phyloP scores from a whole-genome alignment of 2,329 filamentous ascomycete genomes.

The Ampelomyces quisqualis region DNA sequence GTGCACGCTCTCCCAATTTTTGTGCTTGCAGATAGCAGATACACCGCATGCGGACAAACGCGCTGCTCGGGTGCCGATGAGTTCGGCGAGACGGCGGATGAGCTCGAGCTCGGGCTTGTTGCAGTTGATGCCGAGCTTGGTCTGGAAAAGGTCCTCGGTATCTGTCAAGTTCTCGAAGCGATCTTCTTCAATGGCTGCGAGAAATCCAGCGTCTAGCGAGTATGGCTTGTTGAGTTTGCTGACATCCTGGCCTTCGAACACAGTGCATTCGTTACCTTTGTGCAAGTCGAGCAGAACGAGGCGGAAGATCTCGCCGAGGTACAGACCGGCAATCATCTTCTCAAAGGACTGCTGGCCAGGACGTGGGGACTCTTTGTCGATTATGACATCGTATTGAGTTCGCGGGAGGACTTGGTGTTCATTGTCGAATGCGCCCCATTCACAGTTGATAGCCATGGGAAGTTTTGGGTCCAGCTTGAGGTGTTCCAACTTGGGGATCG shows the following conservation, averaged over 20 bases:
- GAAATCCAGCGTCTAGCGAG: slow-evolving; percentile 87
- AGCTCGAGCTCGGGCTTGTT: slow-evolving; percentile 83
- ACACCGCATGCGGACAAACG: slow-evolving; percentile 93
- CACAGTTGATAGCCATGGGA: slow-evolving; percentile 96
- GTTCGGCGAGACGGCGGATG: slow-evolving; percentile 81
- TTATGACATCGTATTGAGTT: slow-evolving; percentile 81
- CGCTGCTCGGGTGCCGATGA: slow-evolving; percentile 92
- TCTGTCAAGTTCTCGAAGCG: slow-evolving; percentile 94
- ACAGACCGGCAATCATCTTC: slow-evolving; percentile 96
- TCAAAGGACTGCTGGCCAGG: slow-evolving; percentile 95
- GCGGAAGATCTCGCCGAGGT: slow-evolving; percentile 92
- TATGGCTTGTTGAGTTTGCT: slow-evolving; percentile 81
- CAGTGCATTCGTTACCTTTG: slow-evolving; percentile 60
- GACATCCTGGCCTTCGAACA: slow-evolving; percentile 85
- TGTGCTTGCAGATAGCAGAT: slow-evolving; percentile 95
- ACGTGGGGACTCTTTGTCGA: slow-evolving; percentile 88
- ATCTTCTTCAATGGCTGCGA: slow-evolving; percentile 91
- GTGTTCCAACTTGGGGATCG: slow-evolving; percentile 89
- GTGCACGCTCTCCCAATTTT: slow-evolving; percentile 81
- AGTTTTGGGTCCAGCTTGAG: slow-evolving; percentile 81
- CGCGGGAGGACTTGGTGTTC: slow-evolving; percentile 85
- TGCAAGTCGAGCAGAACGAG: slow-evolving; percentile 82
- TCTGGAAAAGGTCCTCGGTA: slow-evolving; percentile 77
- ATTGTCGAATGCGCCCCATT: slow-evolving; percentile 97
- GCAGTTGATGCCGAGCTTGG: slow-evolving; percentile 69